Percentiles rank a stretch among this genome's conserved stretches.
Evolutionary conservation across 202 grass and related monocot species (phyloP).

Genomic region (Dendrocalamus latiflorus): DNA sequence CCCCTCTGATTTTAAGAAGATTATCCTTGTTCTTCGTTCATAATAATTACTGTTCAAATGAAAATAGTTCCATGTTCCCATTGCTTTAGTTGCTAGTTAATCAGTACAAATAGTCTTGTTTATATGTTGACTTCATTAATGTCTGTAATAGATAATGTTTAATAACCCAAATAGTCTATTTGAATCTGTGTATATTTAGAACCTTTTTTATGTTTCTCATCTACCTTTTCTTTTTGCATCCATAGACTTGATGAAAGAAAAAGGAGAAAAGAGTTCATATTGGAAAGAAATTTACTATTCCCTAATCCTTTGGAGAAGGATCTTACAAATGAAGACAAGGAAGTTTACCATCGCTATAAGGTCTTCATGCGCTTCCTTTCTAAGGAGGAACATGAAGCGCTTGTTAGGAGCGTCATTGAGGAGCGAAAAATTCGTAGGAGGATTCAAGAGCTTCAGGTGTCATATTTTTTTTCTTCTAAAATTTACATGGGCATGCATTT

Average conservation of each 20-base stretch:
- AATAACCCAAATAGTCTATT: not conserved
- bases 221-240: not conserved
- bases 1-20: not conserved
- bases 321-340: constrained; percentile 80
- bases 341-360: constrained; percentile 81
- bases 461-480: not conserved
- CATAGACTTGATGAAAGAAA: constrained; percentile 97
- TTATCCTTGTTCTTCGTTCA: not conserved
- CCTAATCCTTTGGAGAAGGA: constrained; percentile 87
- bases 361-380: constrained; percentile 94
- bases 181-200: not conserved
- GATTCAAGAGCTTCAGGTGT: constrained; percentile 94
- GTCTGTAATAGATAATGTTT: not conserved
- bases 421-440: constrained; percentile 76
- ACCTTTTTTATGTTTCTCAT: not conserved
- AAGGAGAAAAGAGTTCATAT: constrained; percentile 95
- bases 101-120: not conserved
- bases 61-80: not conserved
- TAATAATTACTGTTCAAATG: not conserved
- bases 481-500: not conserved
- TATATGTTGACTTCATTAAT: not conserved
- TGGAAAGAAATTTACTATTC: constrained; percentile 92
- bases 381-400: constrained; percentile 74
- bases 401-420: constrained; percentile 73
- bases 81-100: constrained; percentile 6